A percentile compares a stretch with the other conserved stretches of the same genome.
Conservation (phyloP, 768 basidiomycete species). For the Arthromyces matolae region DNA sequence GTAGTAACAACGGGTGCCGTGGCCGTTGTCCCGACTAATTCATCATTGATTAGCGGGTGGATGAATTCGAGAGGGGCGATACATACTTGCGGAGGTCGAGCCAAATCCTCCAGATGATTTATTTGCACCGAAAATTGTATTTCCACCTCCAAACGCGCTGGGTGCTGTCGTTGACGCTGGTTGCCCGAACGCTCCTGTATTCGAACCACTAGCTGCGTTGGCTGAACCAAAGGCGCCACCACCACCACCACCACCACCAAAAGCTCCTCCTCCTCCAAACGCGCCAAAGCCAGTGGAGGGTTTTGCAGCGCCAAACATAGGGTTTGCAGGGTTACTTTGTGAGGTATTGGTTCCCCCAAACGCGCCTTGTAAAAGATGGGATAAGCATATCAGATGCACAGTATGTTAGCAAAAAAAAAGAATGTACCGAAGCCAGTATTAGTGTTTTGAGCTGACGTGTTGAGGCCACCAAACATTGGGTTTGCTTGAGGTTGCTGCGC, state of each 20-base stretch:
- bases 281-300: conserved; percentile 74
- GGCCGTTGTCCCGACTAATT: conserved; percentile 22
- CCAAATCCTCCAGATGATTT: conserved; percentile 45
- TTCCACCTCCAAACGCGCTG: conserved; percentile 39
- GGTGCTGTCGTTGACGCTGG: conserved; percentile 37
- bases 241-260: conserved; percentile 48
- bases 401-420: conserved; percentile 12
- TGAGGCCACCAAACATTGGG: conserved; percentile 76
- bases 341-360: conserved; percentile 39
- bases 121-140: conserved; percentile 33
- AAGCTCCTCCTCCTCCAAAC: conserved; percentile 53
- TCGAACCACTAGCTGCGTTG: conserved; percentile 29
- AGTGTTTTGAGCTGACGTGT: conserved; percentile 30
- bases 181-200: conserved; percentile 58
- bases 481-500: conserved; percentile 60
- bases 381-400: conserved; percentile 15
- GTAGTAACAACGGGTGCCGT: conserved; percentile 53
- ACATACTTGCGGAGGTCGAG: conserved; percentile 29
- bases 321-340: conserved; percentile 32
- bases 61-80: neutral
- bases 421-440: conserved; percentile 42
- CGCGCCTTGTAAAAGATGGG: conserved; percentile 34
- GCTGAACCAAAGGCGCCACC: conserved; percentile 45
- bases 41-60: too few relatives aligned
- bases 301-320: conserved; percentile 65